Evolutionary conservation across 176 grass and related monocot species (phyloP).

Genomic region (Triticum urartu): DNA sequence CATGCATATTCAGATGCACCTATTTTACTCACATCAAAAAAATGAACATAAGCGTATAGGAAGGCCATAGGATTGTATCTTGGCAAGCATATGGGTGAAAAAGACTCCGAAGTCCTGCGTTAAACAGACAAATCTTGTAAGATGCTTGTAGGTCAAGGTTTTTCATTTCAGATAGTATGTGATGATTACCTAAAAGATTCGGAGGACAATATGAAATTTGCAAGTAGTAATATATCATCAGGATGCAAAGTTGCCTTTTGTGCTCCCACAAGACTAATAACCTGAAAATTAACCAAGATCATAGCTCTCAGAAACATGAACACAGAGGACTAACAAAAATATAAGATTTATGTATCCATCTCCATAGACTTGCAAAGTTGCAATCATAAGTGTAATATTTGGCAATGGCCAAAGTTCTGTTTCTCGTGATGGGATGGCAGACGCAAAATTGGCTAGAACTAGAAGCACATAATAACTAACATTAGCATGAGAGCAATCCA

Average conservation of each 20-base stretch:
- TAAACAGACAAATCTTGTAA: slow-evolving; percentile 29
- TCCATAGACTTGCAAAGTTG: not conserved
- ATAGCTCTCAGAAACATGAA: not conserved
- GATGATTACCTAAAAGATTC: slow-evolving; percentile 91
- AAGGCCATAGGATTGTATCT: slow-evolving; percentile 99
- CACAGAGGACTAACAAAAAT: not conserved
- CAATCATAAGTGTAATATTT: slow-evolving; percentile 6
- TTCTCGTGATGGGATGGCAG: not conserved
- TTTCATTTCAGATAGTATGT: slow-evolving; percentile 15
- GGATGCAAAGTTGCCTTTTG: slow-evolving; percentile 92
- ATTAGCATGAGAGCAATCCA: not conserved
- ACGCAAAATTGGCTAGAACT: not conserved
- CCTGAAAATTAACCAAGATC: slow-evolving; percentile 51
- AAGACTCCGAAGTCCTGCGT: slow-evolving; percentile 93
- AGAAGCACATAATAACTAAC: slow-evolving; percentile 15
- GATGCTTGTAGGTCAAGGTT: slow-evolving; percentile 13
- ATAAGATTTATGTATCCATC: not conserved
- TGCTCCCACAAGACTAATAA: slow-evolving; percentile 95
- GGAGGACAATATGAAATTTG: slow-evolving; percentile 89
- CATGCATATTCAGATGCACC: not conserved
- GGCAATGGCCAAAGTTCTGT: not conserved
- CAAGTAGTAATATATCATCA: slow-evolving; percentile 93
- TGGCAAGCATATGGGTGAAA: slow-evolving; percentile 95
- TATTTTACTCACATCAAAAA: slow-evolving; percentile 92
- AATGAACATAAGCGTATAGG: slow-evolving; percentile 91